phyloP scores from a whole-genome alignment of 164 flowering plant genomes.

The Macadamia tetraphylla region DNA sequence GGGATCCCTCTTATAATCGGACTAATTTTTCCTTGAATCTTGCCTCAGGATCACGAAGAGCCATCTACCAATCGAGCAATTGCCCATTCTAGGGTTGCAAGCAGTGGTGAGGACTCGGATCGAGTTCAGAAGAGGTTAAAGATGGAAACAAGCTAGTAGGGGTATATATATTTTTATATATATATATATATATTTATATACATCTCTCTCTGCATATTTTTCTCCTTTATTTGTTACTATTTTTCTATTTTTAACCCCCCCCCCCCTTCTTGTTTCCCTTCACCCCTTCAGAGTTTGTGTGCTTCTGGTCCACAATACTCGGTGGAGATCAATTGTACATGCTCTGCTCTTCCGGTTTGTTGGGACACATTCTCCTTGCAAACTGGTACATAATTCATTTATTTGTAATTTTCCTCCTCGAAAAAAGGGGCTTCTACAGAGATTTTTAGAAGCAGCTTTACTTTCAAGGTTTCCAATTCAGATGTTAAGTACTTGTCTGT shows the following conservation, averaged over 20 bases:
- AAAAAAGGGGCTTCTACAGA: constrained; percentile 29
- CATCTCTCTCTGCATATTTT: constrained; percentile 10
- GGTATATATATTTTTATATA: neutral
- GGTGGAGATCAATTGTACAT: constrained; percentile 36
- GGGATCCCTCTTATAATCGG: no score
- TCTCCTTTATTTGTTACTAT: constrained; percentile 18
- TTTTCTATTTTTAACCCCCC: constrained; percentile 15
- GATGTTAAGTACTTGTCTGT: constrained; percentile 14
- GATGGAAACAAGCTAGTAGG: constrained; percentile 33
- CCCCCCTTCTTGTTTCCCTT: neutral
- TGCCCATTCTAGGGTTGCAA: constrained; percentile 32
- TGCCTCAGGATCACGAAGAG: constrained; percentile 32
- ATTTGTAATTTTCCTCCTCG: constrained; percentile 13
- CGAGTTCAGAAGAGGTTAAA: constrained; percentile 65
- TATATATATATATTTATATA: no score
- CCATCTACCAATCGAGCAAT: constrained; percentile 34
- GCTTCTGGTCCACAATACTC: constrained; percentile 14
- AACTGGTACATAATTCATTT: constrained; percentile 21
- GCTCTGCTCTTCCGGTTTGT: constrained; percentile 20
- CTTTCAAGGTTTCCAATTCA: constrained; percentile 23
- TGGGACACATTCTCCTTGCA: constrained; percentile 23
- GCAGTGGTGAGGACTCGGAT: constrained; percentile 42
- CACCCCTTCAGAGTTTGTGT: neutral
- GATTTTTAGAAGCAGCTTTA: constrained; percentile 37
- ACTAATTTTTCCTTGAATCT: neutral